Conservation (phyloP, 1,139 yeast genomes). For the Pichia sp. region DNA sequence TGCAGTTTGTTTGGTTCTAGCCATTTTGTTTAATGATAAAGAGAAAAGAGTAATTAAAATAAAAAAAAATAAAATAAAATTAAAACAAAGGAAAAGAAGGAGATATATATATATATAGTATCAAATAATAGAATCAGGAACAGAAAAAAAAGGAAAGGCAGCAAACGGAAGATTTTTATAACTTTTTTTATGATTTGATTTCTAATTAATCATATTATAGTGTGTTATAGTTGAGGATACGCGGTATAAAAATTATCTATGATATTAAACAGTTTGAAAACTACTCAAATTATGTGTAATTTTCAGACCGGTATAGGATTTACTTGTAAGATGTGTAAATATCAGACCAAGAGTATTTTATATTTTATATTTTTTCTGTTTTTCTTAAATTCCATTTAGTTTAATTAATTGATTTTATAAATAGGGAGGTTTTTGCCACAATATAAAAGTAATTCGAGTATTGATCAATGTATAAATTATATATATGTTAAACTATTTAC, state of each 20-base stretch:
- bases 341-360: too few species aligned
- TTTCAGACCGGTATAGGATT: slow-evolving; percentile 1
- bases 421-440: too few species aligned
- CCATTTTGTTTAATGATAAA: slow-evolving; percentile 45
- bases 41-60: not conserved
- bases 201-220: not conserved
- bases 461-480: too few species aligned
- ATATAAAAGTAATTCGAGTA: too few species aligned
- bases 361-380: too few species aligned
- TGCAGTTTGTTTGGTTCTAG: slow-evolving; percentile 98
- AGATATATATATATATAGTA: not conserved
- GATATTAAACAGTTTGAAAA: not conserved
- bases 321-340: not conserved
- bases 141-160: too few species aligned
- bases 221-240: not conserved
- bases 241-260: not conserved
- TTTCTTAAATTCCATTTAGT: too few species aligned
- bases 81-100: not conserved
- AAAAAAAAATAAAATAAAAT: not conserved
- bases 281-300: slow-evolving; percentile 6
- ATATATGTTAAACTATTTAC: not conserved
- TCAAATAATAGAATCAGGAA: too few species aligned
- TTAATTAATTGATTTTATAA: too few species aligned
- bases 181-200: too few species aligned
- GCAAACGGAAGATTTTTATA: too few species aligned